phyloP scores from a whole-genome alignment of 73 alveolate genomes.

The Durusdinium trenchii region DNA sequence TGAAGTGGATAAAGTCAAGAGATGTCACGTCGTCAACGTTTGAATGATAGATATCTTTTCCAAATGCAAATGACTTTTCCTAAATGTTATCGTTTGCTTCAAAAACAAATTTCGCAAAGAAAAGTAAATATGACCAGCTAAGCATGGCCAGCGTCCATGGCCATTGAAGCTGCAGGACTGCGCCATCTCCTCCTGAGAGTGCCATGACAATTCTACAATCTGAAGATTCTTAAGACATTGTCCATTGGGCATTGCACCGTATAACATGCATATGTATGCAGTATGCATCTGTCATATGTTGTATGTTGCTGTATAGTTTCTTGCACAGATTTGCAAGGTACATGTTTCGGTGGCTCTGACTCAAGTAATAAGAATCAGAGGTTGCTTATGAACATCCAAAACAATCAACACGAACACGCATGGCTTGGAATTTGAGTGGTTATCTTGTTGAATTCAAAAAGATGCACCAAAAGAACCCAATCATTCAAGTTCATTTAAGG shows the following conservation, averaged over 20 bases:
- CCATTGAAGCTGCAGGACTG: constrained; percentile 72
- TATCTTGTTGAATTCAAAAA: background rate
- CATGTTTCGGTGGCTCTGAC: no score
- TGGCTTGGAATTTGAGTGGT: background rate
- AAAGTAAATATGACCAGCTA: no score
- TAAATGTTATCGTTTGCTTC: background rate
- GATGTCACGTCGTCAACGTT: background rate
- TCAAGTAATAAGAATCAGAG: no score
- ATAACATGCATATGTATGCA: no score
- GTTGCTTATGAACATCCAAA: no score
- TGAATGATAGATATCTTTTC: background rate
- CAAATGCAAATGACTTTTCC: background rate
- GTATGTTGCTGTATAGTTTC: no score
- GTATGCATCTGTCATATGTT: no score
- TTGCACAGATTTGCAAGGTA: no score
- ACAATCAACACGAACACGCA: background rate
- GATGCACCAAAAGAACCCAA: background rate
- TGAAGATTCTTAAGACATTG: background rate
- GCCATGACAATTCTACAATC: background rate
- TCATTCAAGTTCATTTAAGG: no score
- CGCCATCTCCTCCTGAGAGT: constrained; percentile 28
- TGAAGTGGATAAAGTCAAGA: background rate
- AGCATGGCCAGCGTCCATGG: no score
- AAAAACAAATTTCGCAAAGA: background rate
- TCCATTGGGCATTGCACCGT: background rate